Conservation (phyloP, 2,329 filamentous ascomycete genomes). For the Fusarium cyanostomum region DNA sequence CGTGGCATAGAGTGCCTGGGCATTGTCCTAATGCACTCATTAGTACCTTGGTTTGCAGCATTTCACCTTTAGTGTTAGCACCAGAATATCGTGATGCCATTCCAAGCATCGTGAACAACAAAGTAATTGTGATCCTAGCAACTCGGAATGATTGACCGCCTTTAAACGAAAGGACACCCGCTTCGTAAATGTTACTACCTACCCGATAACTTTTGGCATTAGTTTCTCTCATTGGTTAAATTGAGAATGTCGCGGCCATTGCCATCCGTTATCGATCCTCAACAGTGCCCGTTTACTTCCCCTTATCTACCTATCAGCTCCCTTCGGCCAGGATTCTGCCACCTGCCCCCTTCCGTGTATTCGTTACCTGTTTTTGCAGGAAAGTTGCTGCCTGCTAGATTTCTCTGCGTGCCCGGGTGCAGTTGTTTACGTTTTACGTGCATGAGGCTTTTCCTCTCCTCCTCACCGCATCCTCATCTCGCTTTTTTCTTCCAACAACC, state of each 20-base stretch:
- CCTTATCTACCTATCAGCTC: not conserved
- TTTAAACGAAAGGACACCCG: not conserved
- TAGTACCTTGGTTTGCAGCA: too few relatives aligned
- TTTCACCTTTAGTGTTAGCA: not conserved
- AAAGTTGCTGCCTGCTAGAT: not conserved
- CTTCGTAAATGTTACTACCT: not conserved
- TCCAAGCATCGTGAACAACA: not conserved
- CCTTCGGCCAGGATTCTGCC: not conserved
- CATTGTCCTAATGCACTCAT: too few relatives aligned
- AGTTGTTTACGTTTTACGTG: conserved; percentile 10
- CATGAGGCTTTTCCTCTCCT: not conserved
- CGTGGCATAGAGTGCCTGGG: not conserved
- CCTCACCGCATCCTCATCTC: conserved; percentile 3
- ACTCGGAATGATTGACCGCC: not conserved
- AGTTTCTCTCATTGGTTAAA: not conserved
- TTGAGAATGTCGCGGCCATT: not conserved
- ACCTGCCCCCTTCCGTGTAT: not conserved
- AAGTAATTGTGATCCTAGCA: not conserved
- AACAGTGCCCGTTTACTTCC: conserved; percentile 1
- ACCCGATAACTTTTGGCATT: not conserved
- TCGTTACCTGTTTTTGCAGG: not conserved
- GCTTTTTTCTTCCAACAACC: not conserved
- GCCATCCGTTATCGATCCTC: not conserved
- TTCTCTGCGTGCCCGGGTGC: not conserved
- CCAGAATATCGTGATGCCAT: not conserved